Conservation (phyloP, 2,329 filamentous ascomycete genomes). For the Botrytis hyacinthi region DNA sequence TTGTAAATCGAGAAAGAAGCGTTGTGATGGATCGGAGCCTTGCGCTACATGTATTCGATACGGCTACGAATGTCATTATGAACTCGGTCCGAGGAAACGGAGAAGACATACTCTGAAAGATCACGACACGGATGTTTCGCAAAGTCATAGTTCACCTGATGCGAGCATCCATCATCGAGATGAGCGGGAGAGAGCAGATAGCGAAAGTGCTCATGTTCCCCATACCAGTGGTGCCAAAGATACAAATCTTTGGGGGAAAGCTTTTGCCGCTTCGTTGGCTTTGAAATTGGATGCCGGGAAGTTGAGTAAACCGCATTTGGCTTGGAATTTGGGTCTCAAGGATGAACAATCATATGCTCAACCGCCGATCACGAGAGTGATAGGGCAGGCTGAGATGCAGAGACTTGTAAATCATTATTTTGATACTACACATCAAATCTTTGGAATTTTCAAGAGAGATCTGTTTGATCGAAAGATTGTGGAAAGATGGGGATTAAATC, state of each 20-base stretch:
- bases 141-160: conserved; percentile 19
- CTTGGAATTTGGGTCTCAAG: conserved; percentile 40
- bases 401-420: conserved; percentile 35
- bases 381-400: conserved; percentile 13
- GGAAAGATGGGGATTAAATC: conserved; percentile 40
- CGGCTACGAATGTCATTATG: conserved; percentile 18
- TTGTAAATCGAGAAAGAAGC: conserved; percentile 22
- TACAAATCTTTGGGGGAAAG: conserved; percentile 15
- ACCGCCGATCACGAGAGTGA: conserved; percentile 29
- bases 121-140: conserved; percentile 17
- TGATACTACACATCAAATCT: conserved; percentile 37
- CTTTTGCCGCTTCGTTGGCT: conserved; percentile 16
- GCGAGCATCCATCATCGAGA: conserved; percentile 10
- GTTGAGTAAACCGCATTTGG: conserved; percentile 39
- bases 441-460: conserved; percentile 38
- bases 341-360: conserved; percentile 29
- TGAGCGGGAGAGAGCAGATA: conserved; percentile 12
- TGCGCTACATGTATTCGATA: conserved; percentile 20
- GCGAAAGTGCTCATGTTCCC: conserved; percentile 6
- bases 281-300: conserved; percentile 19
- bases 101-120: conserved; percentile 13
- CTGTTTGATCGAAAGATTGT: conserved; percentile 29
- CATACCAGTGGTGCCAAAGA: conserved; percentile 4
- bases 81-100: conserved; percentile 17
- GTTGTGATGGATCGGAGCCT: conserved; percentile 18